These are phyloP conservation scores for Hygrocybe coccinea DNA, from an alignment of 768 basidiomycete genomes.

Conservation along the genomic window DNA sequence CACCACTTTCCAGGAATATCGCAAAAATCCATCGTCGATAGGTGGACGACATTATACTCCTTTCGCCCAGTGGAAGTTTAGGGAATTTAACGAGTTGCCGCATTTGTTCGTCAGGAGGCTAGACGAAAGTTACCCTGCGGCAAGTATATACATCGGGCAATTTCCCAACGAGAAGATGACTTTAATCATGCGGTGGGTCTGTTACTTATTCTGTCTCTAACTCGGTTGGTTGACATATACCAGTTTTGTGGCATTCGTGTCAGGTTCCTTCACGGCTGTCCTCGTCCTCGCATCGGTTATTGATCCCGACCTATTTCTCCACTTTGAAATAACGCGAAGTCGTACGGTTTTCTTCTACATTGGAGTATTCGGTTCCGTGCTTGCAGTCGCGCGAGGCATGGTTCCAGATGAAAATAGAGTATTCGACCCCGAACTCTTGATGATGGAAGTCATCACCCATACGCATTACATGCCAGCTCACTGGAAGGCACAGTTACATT, in stretches of 20 bases:
- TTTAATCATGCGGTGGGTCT: constrained; percentile 76
- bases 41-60: constrained; percentile 90
- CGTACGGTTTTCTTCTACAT: constrained; percentile 93
- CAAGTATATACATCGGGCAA: constrained; percentile 95
- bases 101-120: constrained; percentile 86
- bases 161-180: constrained; percentile 95
- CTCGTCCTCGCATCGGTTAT: constrained; percentile 86
- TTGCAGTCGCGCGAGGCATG: constrained; percentile 92
- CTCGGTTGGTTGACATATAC: background rate
- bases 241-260: constrained; percentile 93
- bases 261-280: constrained; percentile 95
- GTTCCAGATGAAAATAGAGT: constrained; percentile 91
- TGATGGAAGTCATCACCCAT: constrained; percentile 87
- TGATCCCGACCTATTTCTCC: constrained; percentile 89
- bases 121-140: constrained; percentile 81
- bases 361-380: constrained; percentile 77
- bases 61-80: constrained; percentile 96
- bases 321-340: constrained; percentile 92
- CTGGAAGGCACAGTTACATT: constrained; percentile 87
- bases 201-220: background rate
- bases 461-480: constrained; percentile 95
- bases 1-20: constrained; percentile 72
- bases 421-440: constrained; percentile 88
- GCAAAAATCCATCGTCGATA: constrained; percentile 95
- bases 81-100: constrained; percentile 97